phyloP scores from a whole-genome alignment of 1,139 yeast species.

The Geotrichum candidum region DNA sequence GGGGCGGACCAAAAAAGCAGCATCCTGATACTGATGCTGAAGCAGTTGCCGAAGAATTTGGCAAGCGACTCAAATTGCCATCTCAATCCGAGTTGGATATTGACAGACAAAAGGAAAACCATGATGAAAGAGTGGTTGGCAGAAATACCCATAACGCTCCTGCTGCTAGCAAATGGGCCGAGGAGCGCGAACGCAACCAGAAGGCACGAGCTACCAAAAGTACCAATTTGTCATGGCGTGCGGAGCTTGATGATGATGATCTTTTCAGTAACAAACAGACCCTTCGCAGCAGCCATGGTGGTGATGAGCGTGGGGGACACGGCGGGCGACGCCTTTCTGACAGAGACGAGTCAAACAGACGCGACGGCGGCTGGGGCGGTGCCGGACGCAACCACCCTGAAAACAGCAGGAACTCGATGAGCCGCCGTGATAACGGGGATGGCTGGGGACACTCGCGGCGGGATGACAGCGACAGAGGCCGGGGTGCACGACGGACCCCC shows the following conservation, averaged over 20 bases:
- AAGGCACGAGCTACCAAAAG: background rate
- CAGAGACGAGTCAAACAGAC: background rate
- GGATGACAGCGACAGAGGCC: background rate
- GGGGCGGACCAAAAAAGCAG: background rate
- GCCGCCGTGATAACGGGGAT: background rate
- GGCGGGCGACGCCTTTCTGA: background rate
- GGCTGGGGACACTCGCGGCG: background rate
- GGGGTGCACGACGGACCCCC: background rate
- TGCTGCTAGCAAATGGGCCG: conserved; percentile 5
- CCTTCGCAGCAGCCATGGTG: too few species aligned
- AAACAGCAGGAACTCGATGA: background rate
- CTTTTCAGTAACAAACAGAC: background rate
- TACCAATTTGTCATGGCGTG: background rate
- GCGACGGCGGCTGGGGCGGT: background rate
- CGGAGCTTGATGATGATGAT: conserved; percentile 1
- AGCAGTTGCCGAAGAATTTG: background rate
- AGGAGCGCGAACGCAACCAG: conserved; percentile 7
- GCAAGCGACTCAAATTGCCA: background rate
- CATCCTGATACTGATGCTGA: background rate
- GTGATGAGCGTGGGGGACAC: background rate
- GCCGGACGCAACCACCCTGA: background rate
- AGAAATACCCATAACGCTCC: background rate
- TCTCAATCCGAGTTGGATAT: background rate
- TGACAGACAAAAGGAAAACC: background rate
- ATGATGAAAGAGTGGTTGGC: background rate